Conservation (phyloP, 83 land plant species). For the Larix sibirica region DNA sequence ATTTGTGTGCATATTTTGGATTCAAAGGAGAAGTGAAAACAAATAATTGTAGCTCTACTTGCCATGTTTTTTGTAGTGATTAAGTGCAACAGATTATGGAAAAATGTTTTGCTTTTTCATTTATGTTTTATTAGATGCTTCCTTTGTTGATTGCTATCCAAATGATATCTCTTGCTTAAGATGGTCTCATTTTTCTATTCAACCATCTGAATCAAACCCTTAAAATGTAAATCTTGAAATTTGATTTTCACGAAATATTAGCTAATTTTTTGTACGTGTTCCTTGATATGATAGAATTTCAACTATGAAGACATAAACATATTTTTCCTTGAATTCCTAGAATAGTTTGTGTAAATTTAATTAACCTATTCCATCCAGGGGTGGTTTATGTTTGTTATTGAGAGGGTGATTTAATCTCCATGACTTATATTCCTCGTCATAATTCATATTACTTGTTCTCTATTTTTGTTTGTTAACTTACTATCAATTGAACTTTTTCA, state of each 20-base stretch:
- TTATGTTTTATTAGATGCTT: not conserved
- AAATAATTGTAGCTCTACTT: not conserved
- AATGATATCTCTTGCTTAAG: not conserved
- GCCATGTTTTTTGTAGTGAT: not conserved
- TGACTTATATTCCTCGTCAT: not conserved
- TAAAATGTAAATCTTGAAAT: not conserved
- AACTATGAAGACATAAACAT: not conserved
- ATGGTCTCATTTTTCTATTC: not conserved
- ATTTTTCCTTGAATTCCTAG: not conserved
- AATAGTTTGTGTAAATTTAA: too few relatives aligned
- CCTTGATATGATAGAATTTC: not conserved
- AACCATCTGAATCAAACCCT: not conserved
- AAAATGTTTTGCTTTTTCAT: not conserved
- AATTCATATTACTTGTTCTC: not conserved
- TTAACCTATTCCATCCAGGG: too few relatives aligned
- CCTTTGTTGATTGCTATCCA: not conserved
- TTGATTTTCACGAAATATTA: not conserved
- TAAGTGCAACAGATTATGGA: not conserved
- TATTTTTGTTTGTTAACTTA: not conserved
- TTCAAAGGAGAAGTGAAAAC: not conserved
- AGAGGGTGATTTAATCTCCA: not conserved
- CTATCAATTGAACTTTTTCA: not conserved
- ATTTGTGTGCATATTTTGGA: conserved; percentile 13
- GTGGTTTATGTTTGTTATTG: too few relatives aligned
- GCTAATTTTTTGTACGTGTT: not conserved